Evolutionary conservation across 2,329 filamentous ascomycete genomes (phyloP).

Genomic region (Daldinia sp.): DNA sequence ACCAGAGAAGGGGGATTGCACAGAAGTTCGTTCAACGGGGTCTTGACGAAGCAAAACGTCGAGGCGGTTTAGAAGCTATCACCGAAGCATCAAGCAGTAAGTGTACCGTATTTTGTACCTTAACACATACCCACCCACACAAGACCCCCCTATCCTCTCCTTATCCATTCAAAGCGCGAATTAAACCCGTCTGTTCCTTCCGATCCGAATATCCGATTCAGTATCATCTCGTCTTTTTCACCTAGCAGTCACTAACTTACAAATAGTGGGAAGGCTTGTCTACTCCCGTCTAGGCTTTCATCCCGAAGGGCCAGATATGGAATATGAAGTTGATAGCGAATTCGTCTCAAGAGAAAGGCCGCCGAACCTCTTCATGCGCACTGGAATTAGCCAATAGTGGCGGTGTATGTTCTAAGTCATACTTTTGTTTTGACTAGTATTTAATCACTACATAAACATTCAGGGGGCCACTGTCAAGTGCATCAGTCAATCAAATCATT

Average conservation of each 20-base stretch:
- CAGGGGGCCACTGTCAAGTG: background rate
- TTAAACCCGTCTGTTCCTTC: background rate
- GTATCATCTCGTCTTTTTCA: background rate
- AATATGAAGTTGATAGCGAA: constrained; percentile 59
- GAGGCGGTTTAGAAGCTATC: constrained; percentile 57
- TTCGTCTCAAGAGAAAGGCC: constrained; percentile 55
- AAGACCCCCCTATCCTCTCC: background rate
- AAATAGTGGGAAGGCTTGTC: constrained; percentile 58
- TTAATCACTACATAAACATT: background rate
- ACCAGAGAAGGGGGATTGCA: constrained; percentile 64
- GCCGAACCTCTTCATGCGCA: constrained; percentile 63
- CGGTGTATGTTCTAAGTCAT: background rate
- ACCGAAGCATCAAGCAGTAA: constrained; percentile 58
- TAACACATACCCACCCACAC: background rate
- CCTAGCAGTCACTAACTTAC: constrained; percentile 15
- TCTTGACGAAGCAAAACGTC: constrained; percentile 56
- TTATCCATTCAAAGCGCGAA: background rate
- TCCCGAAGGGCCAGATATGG: constrained; percentile 57
- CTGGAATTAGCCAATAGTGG: constrained; percentile 36
- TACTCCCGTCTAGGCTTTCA: constrained; percentile 62
- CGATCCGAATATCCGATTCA: background rate
- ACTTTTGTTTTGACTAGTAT: background rate
- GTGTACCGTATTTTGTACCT: background rate
- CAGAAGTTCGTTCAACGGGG: constrained; percentile 61
- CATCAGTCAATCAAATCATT: background rate